Percentiles rank a stretch among this genome's conserved stretches.
Evolutionary conservation across 768 basidiomycete genomes (phyloP).

Genomic region (Russula earlei): DNA sequence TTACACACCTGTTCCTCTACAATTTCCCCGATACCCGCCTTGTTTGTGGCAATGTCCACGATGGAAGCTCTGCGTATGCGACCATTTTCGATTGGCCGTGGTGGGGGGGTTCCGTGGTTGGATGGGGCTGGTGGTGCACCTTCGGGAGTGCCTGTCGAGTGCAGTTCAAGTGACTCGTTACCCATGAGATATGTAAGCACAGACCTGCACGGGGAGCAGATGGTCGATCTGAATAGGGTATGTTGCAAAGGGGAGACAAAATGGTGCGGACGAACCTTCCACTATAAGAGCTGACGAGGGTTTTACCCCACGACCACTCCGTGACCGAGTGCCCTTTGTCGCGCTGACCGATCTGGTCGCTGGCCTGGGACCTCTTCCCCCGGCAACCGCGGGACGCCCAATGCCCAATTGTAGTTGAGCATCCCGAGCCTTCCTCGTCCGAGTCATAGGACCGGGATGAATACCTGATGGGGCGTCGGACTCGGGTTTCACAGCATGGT

Average conservation of each 20-base stretch:
- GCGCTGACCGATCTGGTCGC: constrained; percentile 50
- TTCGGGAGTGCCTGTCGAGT: constrained; percentile 1
- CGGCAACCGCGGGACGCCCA: constrained; percentile 56
- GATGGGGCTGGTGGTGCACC: constrained; percentile 2
- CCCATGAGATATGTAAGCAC: neutral
- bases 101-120: neutral
- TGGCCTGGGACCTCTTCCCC: constrained; percentile 56
- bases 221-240: neutral
- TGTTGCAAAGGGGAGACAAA: neutral
- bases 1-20: constrained; percentile 15
- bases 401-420: constrained; percentile 62
- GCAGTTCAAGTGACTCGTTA: neutral
- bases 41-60: neutral
- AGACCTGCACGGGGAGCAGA: neutral
- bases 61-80: neutral
- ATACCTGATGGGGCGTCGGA: constrained; percentile 22
- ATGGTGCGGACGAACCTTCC: constrained; percentile 26
- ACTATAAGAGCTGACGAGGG: constrained; percentile 47
- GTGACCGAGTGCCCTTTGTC: constrained; percentile 41
- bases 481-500: constrained; percentile 22
- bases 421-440: constrained; percentile 64
- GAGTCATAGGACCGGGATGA: constrained; percentile 27
- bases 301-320: constrained; percentile 40
- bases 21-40: constrained; percentile 2
- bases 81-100: constrained; percentile 1